Evolutionary conservation across 202 grass and related monocot species (phyloP), one percentile per base, ranked within the genome.

Genomic region (Zoysia matrella): DNA sequence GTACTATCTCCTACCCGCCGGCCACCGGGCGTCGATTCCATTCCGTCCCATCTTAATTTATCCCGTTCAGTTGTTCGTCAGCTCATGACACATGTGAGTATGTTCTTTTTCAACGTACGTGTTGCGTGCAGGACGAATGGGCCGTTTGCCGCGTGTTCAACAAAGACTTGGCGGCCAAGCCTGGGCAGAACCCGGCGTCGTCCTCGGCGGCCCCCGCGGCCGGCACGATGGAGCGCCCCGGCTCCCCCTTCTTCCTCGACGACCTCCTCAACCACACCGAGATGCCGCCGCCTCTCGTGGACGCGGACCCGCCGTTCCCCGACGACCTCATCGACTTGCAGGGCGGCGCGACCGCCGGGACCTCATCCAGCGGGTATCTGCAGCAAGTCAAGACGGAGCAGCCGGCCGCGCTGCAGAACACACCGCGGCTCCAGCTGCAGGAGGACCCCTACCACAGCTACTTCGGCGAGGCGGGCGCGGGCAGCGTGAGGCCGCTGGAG

Each of bases 91-190:
- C 30, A 36, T 36, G 30, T 36, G 30, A 36, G 56, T 4, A 52
- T 49, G 65, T 87, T 50, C 8, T 65, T 65, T 71, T 72, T 87
- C 42, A 46, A 80, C 76, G 55, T 77, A 80, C 76, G 55, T 77
- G 78, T 22, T 22, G 22, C 22, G 22, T 22, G 22, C 30, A 36
- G 30, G 30, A 36, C 30, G 30, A 36, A 36, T 94, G 92, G 92
- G 89, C 86, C 36, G 92, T 94, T 36, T 94, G 86, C 16, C 77
- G 81, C 61, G 81, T 94, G 45, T 67, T 92, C 71, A 79, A 92
- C 81, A 94, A 89, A 86, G 69, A 76, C 61, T 51, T 79, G 65
- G 77, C 67, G 64, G 56, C 66, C 3, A 91, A 91, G 83, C 50
- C 63, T 72, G 76, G 48, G 11, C 76, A 84, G 36, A 36, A 36